These are phyloP conservation scores for Saccharomycopsis fibuligera DNA, from an alignment of 805 yeast genomes.

Conservation along the genomic window DNA sequence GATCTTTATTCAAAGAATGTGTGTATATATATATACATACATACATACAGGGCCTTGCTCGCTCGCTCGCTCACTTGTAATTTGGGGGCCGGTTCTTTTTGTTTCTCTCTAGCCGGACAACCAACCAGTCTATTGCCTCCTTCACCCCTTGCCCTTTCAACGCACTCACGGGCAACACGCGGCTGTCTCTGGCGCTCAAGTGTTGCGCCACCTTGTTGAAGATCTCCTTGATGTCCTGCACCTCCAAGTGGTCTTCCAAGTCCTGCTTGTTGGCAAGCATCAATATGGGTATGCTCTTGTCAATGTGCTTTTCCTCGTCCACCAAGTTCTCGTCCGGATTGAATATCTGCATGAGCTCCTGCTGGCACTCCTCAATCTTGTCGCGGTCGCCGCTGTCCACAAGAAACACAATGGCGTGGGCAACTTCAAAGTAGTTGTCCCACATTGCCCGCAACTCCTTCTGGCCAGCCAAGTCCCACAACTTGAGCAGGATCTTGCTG, in stretches of 20 bases:
- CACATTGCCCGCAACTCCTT: constrained; percentile 77
- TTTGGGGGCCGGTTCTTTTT: constrained; percentile 57
- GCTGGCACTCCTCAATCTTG: constrained; percentile 76
- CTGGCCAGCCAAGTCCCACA: constrained; percentile 98
- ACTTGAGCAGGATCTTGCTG: constrained; percentile 49
- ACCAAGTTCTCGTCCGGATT: constrained; percentile 16
- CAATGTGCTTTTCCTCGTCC: constrained; percentile 36
- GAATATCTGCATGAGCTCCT: constrained; percentile 34
- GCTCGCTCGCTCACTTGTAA: constrained; percentile 34
- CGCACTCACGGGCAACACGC: constrained; percentile 87
- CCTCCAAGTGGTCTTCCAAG: constrained; percentile 59
- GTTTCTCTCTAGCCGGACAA: constrained; percentile 59
- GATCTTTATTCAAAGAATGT: too few relatives aligned
- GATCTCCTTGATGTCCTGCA: constrained; percentile 75
- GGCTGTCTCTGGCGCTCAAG: constrained; percentile 82
- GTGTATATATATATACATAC: too few relatives aligned
- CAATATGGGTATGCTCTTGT: constrained; percentile 64
- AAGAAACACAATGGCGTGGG: constrained; percentile 89
- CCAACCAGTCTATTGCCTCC: constrained; percentile 88
- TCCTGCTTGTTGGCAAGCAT: constrained; percentile 98
- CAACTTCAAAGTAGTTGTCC: constrained; percentile 76
- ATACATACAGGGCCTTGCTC: too few relatives aligned
- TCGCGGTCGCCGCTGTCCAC: constrained; percentile 87
- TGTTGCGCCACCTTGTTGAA: constrained; percentile 77
- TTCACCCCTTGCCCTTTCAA: constrained; percentile 73